Base-by-base conservation (phyloP, 495 filamentous ascomycete species). In the Xylaria castorea region DNA sequence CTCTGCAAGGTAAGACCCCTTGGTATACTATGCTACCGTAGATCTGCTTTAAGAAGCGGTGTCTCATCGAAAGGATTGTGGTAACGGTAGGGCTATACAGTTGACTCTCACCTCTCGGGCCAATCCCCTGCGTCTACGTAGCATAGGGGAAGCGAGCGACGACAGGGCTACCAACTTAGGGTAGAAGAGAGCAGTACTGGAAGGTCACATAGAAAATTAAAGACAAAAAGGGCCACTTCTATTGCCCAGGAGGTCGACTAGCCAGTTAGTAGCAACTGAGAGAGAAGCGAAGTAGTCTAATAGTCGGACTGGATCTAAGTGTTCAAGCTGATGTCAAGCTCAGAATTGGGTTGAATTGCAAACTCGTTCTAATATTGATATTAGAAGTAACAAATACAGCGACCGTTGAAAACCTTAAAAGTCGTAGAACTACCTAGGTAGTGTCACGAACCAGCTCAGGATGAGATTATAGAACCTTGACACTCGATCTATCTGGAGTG, bases 401-500 rank as follows among this genome's bases (percentile, higher is more conserved):
- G 14, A 14, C 62, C 7, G 7, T 50, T 30, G 44, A 66, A n/a
- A 27, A 1, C 44, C 2, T 50, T 8, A 12, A n/a, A 53, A 20
- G 38, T 20, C 44, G 20, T 51, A 32, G 16, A 22, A 16, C 18
- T n/a, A n/a, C 48, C n/a, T 25, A 44, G n/a, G 40, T 27, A 60
- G 40, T 48, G 6, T 8, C 30, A 18, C 16, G 16, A 58, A 69
- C 40, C 2, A 36, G 53, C 53, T 42, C 12, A 53, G 27, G 2
- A 22, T 27, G 63, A 67, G 7, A 61, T 4, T 53, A 53, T 36
- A 32, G 12, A 38, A 67, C 32, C 9, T 36, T 36, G 9, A 53
- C 27, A 53, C 30, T 25, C 30, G 16, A 7, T 53, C 53, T 30
- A 64, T 30, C 32, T 61, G 20, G 44, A 61, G 68, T 70, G 30